Evolutionary conservation across 345 rosid genomes (phyloP).

Genomic region (Crucihimalaya himalaica): DNA sequence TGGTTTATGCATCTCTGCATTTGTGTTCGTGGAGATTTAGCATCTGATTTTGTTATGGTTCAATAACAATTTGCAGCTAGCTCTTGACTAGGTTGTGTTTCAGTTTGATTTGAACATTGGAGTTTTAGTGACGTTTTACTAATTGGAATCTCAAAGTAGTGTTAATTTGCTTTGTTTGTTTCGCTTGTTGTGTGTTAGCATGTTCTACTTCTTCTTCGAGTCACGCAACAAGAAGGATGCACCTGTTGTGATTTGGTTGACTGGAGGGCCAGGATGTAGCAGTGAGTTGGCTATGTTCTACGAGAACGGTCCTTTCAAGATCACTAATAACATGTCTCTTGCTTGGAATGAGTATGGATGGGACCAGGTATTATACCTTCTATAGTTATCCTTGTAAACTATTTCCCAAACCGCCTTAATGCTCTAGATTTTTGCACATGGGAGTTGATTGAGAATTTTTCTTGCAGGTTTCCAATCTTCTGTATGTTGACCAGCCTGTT

Average conservation of each 20-base stretch:
- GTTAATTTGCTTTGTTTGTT: not conserved
- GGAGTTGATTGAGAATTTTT: constrained; percentile 14
- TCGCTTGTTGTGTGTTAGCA: constrained; percentile 46
- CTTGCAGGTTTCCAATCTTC: constrained; percentile 83
- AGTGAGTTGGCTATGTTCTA: constrained; percentile 97
- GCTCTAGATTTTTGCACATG: not conserved
- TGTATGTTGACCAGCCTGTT: constrained; percentile 93
- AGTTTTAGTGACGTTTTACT: not conserved
- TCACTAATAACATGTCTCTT: constrained; percentile 84
- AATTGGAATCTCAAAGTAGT: not conserved
- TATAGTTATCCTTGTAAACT: not conserved
- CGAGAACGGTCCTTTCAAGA: constrained; percentile 92
- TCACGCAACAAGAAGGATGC: constrained; percentile 76
- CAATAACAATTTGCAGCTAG: not conserved
- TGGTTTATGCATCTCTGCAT: not conserved
- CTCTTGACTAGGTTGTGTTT: constrained; percentile 9
- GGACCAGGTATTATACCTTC: constrained; percentile 64
- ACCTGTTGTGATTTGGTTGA: constrained; percentile 97
- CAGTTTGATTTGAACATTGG: not conserved
- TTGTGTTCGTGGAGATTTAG: constrained; percentile 11
- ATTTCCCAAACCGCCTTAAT: not conserved
- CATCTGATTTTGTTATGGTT: not conserved
- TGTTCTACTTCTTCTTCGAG: constrained; percentile 99
- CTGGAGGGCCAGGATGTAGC: constrained; percentile 99
- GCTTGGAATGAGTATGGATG: constrained; percentile 87